A percentile compares a stretch with the other conserved stretches of the same genome.
These are phyloP conservation scores for Bothriochloa decipiens DNA, from an alignment of 176 grass and related monocot genomes.

Conservation along the genomic window DNA sequence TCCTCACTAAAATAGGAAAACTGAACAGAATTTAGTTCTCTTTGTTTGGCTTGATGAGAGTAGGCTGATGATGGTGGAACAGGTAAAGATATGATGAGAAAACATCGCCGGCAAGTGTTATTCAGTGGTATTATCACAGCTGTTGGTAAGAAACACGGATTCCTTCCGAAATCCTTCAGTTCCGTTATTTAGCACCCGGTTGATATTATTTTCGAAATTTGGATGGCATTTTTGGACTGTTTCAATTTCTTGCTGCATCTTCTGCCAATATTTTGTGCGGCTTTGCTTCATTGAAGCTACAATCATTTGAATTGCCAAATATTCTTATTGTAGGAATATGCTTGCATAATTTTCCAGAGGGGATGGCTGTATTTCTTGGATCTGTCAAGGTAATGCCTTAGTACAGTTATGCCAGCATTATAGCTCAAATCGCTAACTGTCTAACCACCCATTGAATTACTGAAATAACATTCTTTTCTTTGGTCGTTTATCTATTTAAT, in stretches of 20 bases:
- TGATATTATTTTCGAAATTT: neutral
- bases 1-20: conserved; percentile 10
- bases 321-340: conserved; percentile 70
- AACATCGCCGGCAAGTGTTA: conserved; percentile 81
- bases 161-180: conserved; percentile 24
- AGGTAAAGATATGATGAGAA: conserved; percentile 88
- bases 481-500: neutral
- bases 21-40: conserved; percentile 45
- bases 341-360: conserved; percentile 96
- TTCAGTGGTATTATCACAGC: conserved; percentile 98
- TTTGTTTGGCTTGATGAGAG: conserved; percentile 52
- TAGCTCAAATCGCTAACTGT: neutral
- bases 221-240: conserved; percentile 8
- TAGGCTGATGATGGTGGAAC: conserved; percentile 75
- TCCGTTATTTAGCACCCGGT: neutral
- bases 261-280: neutral
- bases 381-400: conserved; percentile 78
- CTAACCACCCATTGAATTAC: neutral
- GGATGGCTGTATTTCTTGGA: conserved; percentile 96
- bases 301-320: conserved; percentile 32
- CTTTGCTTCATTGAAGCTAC: conserved; percentile 17
- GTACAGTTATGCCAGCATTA: conserved; percentile 25
- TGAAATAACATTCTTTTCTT: neutral
- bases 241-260: conserved; percentile 7
- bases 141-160: conserved; percentile 67